Evolutionary conservation across 495 filamentous ascomycete genomes (phyloP).

Genomic region (Cercophora newfieldiana): DNA sequence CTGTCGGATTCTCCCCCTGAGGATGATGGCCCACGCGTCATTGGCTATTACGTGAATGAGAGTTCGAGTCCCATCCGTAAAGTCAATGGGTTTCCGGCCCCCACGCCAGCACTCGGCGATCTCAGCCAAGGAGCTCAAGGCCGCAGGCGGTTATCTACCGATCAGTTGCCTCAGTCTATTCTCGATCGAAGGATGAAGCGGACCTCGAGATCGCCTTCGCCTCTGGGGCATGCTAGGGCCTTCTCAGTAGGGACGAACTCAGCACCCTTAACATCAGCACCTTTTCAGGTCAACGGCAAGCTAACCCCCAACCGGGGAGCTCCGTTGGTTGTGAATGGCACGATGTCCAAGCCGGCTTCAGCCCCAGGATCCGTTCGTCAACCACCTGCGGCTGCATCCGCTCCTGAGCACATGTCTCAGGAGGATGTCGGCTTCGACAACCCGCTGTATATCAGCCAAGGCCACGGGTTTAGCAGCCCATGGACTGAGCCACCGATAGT

Average conservation of each 20-base stretch:
- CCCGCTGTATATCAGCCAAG: conserved; percentile 43
- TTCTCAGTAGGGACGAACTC: conserved; percentile 46
- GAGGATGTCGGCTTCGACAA: conserved; percentile 40
- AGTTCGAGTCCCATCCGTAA: conserved; percentile 35
- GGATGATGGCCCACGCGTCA: conserved; percentile 39
- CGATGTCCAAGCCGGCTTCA: conserved; percentile 33
- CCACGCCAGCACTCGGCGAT: conserved; percentile 47
- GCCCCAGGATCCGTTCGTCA: conserved; percentile 19
- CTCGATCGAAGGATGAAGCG: conserved; percentile 52
- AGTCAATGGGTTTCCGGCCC: conserved; percentile 36
- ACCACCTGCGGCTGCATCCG: conserved; percentile 22
- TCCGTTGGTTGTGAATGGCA: conserved; percentile 50
- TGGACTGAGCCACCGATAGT: conserved; percentile 26
- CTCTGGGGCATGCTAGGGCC: conserved; percentile 47
- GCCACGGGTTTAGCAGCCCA: conserved; percentile 22
- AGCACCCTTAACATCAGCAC: conserved; percentile 35
- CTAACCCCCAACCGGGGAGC: conserved; percentile 33
- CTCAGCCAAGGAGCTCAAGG: conserved; percentile 36
- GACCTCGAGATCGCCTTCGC: conserved; percentile 57
- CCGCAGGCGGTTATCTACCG: conserved; percentile 48
- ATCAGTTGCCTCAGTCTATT: conserved; percentile 51
- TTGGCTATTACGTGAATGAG: conserved; percentile 44
- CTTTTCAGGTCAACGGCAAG: conserved; percentile 33
- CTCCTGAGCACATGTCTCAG: conserved; percentile 25
- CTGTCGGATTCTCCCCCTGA: conserved; percentile 42